phyloP scores from a whole-genome alignment of 257 asterid genomes.

The Ilex aquifolium region DNA sequence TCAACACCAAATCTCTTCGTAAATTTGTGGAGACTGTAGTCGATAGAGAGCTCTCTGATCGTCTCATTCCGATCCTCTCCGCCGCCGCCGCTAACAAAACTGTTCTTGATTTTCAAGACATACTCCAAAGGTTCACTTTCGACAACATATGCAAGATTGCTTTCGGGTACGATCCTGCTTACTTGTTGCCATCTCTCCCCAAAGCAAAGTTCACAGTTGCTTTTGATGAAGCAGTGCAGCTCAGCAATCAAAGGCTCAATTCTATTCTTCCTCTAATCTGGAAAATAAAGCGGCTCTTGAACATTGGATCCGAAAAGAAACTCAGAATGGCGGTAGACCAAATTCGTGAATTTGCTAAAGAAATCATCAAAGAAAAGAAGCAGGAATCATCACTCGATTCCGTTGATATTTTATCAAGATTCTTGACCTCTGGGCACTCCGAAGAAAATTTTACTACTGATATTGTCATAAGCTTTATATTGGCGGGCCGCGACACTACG shows the following conservation, averaged over 20 bases:
- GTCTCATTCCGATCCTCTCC: too few relatives aligned
- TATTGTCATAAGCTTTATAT: conserved; percentile 9
- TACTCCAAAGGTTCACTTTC: too few relatives aligned
- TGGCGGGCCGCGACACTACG: background rate
- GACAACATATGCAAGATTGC: too few relatives aligned
- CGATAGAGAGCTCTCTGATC: too few relatives aligned
- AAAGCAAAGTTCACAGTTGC: too few relatives aligned
- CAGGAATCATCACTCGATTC: background rate
- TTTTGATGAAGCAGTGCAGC: background rate
- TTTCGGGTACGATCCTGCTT: too few relatives aligned
- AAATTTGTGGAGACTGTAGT: too few relatives aligned
- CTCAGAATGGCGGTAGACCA: too few relatives aligned
- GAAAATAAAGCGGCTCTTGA: conserved; percentile 10
- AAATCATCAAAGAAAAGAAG: conserved; percentile 9
- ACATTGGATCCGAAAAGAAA: conserved; percentile 9
- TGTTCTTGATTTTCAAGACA: too few relatives aligned
- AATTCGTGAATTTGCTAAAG: conserved; percentile 3
- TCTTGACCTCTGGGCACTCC: conserved; percentile 1
- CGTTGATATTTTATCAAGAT: conserved; percentile 12
- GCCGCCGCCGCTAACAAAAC: too few relatives aligned
- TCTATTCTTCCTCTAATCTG: conserved; percentile 1
- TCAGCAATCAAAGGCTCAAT: background rate
- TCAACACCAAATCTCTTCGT: too few relatives aligned
- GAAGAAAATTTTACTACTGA: background rate
- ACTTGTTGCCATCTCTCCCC: too few relatives aligned